Base-by-base conservation (phyloP, 768 basidiomycete genomes). In the Rhodotorula babjevae region DNA sequence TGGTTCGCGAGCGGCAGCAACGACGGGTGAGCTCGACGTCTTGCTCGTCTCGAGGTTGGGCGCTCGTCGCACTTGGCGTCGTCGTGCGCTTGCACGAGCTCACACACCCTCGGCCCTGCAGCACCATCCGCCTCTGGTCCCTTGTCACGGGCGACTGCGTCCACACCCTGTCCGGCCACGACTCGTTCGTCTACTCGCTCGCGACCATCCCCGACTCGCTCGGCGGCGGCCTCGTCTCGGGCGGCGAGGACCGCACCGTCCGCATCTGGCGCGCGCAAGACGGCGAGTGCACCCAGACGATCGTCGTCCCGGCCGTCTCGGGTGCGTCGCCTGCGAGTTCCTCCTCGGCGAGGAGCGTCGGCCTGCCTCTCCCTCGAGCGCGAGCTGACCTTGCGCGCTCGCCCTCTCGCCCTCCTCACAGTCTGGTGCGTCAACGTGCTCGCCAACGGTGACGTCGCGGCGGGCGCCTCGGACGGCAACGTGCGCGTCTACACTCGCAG, bases 1-100 rank as follows among this genome's bases (percentile, higher is more conserved):
- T 91, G 93, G 12, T 99, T 99, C 80, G 96, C 91, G 61, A 96
- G 92, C 56, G 95, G 91, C 74, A 91, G 90, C 25, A 98, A 99
- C 77, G 96, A 99, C 80, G 91, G 90, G 91, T 90, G 68, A 71
- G 83, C 76, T 5, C 18, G 36, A 4, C 36, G 50, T 21, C 21
- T 50, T 55, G 29, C 52, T 33, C 14, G 36, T 36, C 5, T 36
- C 36, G 36, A 36, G 36, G 36, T 36, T 9, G 36, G 36, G 36
- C 9, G 36, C 36, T 36, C 9, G 36, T 9, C 36, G 36, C n/a
- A n/a, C n/a, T n/a, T 52, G 50, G 11, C 50, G 25, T 27, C 21
- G 50, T 11, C 47, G 49, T 25, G 8, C 49, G 49, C 23, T 8
- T 23, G 49, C 2, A 25, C 8, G 9, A 23, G 23, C 23, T 25